Conservation (phyloP, 225 moss, liverwort and hornwort species). For the Bryoerythrophyllum caledonicum region DNA sequence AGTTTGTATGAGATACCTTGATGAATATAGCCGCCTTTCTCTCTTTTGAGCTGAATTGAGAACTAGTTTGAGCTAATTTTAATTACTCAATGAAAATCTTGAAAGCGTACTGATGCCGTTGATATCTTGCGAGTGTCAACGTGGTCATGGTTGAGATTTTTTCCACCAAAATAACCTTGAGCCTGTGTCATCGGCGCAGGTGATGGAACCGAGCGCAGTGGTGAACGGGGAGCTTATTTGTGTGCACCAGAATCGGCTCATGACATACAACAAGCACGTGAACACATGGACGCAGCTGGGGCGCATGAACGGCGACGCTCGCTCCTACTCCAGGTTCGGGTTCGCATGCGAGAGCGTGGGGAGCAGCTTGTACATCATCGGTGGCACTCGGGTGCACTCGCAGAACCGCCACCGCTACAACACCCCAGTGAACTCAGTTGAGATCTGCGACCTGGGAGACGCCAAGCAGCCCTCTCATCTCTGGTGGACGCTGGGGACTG, state of each 20-base stretch:
- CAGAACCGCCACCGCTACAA: slow-evolving; percentile 38
- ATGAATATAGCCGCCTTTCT: no score
- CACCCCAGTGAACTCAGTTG: slow-evolving; percentile 49
- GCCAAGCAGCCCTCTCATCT: slow-evolving; percentile 26
- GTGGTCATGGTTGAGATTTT: background rate
- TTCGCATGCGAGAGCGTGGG: slow-evolving; percentile 62
- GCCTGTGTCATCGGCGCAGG: slow-evolving; percentile 30
- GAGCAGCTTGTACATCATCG: slow-evolving; percentile 53
- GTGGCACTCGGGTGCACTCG: slow-evolving; percentile 47
- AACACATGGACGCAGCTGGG: slow-evolving; percentile 52
- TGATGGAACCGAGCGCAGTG: slow-evolving; percentile 54
- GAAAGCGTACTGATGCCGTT: background rate
- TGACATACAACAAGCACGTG: slow-evolving; percentile 41
- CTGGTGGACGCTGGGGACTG: slow-evolving; percentile 54
- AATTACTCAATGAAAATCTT: background rate
- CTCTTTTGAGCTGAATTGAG: no score
- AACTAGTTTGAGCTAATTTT: no score
- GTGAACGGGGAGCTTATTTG: slow-evolving; percentile 54
- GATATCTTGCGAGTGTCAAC: background rate
- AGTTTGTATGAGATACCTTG: no score
- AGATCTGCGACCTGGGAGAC: slow-evolving; percentile 46
- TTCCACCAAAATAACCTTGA: background rate
- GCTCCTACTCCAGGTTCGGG: slow-evolving; percentile 46
- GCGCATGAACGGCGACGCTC: slow-evolving; percentile 26
- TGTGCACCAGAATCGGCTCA: slow-evolving; percentile 46